Conservation (phyloP, 2,329 filamentous ascomycete species). For the Lecanosticta acicola region DNA sequence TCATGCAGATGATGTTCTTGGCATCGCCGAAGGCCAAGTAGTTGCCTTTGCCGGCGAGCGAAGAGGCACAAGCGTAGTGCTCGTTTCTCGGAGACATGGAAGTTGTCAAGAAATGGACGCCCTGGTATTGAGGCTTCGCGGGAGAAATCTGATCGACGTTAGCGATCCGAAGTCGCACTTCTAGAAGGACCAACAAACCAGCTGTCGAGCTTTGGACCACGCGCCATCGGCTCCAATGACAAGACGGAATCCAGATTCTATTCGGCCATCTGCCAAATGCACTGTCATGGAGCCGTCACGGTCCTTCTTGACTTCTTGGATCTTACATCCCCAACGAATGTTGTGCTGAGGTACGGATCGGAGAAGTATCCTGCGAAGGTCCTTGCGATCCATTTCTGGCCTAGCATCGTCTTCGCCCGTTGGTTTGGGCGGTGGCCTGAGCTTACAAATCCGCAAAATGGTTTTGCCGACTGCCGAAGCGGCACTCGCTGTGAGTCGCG, state of each 20-base stretch:
- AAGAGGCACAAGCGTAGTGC: slow-evolving; percentile 22
- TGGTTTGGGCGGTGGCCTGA: too few relatives aligned
- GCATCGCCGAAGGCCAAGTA: slow-evolving; percentile 22
- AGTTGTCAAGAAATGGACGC: slow-evolving; percentile 32
- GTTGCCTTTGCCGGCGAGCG: slow-evolving; percentile 28
- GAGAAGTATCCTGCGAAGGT: slow-evolving; percentile 36
- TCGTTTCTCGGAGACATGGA: slow-evolving; percentile 26
- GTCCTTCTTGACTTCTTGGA: slow-evolving; percentile 20
- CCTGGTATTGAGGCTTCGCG: slow-evolving; percentile 33
- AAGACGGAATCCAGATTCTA: slow-evolving; percentile 37
- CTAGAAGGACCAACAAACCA: slow-evolving; percentile 25
- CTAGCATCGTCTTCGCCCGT: slow-evolving; percentile 26
- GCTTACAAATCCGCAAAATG: too few relatives aligned
- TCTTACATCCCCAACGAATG: slow-evolving; percentile 32
- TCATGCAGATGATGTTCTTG: slow-evolving; percentile 18
- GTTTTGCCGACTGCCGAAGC: too few relatives aligned
- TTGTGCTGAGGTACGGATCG: slow-evolving; percentile 30
- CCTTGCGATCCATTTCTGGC: slow-evolving; percentile 40
- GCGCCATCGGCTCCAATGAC: slow-evolving; percentile 47
- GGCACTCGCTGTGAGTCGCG: too few relatives aligned
- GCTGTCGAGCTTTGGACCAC: slow-evolving; percentile 37
- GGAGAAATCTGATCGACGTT: slow-evolving; percentile 28
- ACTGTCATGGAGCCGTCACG: slow-evolving; percentile 21
- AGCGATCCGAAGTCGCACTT: neutral
- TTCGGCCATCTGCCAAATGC: slow-evolving; percentile 28